phyloP scores from a whole-genome alignment of 2,329 filamentous ascomycete species.

The Cladosporium sp. region DNA sequence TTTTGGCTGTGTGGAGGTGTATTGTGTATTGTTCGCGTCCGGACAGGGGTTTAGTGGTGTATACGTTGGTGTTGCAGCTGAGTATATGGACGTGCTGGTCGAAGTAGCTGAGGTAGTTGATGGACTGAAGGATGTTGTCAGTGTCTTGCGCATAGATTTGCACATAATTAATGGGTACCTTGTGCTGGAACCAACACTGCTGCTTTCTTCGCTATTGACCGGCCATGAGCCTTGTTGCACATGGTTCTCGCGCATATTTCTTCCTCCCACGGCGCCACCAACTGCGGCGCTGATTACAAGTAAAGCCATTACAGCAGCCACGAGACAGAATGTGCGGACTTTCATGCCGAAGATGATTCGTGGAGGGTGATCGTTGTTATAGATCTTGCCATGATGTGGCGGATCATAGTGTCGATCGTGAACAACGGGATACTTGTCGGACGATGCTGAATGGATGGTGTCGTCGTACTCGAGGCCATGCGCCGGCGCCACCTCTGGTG shows the following conservation, averaged over 20 bases:
- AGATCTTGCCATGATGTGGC: constrained; percentile 20
- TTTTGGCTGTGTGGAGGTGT: constrained; percentile 21
- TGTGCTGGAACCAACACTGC: neutral
- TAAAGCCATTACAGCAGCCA: constrained; percentile 28
- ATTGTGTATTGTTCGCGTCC: constrained; percentile 28
- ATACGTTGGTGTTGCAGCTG: constrained; percentile 30
- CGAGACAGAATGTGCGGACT: constrained; percentile 32
- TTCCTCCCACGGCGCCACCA: constrained; percentile 33
- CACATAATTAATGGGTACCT: neutral
- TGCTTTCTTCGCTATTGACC: neutral
- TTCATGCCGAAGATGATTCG: constrained; percentile 39
- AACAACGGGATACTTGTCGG: constrained; percentile 36
- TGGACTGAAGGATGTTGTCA: neutral
- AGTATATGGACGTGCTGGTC: constrained; percentile 22
- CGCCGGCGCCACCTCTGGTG: constrained; percentile 36
- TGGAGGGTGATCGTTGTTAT: constrained; percentile 29
- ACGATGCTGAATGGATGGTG: constrained; percentile 28
- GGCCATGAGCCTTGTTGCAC: neutral
- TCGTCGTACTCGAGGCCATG: constrained; percentile 37
- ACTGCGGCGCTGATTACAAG: constrained; percentile 35
- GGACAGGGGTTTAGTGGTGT: constrained; percentile 30
- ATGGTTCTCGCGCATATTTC: constrained; percentile 22
- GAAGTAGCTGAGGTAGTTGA: constrained; percentile 17
- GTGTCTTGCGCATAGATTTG: no score
- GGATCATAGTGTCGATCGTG: constrained; percentile 20